These are phyloP conservation scores for Suillus fuscotomentosus DNA, from an alignment of 768 basidiomycete genomes.

Conservation along the genomic window DNA sequence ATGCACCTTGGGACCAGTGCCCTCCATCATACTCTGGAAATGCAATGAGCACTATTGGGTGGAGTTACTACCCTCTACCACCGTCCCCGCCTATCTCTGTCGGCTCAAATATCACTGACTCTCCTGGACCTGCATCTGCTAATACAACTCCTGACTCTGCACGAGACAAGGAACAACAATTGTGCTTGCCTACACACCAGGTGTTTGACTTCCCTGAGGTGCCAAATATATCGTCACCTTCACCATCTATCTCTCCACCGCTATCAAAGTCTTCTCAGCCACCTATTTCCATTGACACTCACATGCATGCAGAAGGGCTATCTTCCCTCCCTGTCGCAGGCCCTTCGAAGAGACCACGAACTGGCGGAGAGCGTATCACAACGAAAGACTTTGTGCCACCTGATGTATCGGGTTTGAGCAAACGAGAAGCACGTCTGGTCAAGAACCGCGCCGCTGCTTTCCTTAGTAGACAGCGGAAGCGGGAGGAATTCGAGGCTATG, in stretches of 20 bases:
- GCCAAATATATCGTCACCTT: conserved; percentile 32
- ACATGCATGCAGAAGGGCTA: neutral
- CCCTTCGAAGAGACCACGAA: conserved; percentile 46
- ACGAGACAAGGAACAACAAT: conserved; percentile 44
- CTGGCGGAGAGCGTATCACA: conserved; percentile 44
- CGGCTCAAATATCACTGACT: conserved; percentile 41
- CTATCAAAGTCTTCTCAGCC: conserved; percentile 31
- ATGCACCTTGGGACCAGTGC: conserved; percentile 49
- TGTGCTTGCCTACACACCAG: conserved; percentile 70
- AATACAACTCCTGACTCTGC: conserved; percentile 42
- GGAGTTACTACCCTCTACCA: conserved; percentile 48
- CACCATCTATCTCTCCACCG: conserved; percentile 31
- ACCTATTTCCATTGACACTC: conserved; percentile 33
- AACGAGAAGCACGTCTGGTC: conserved; percentile 87
- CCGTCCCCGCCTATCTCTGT: conserved; percentile 50
- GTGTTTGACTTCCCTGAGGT: conserved; percentile 61
- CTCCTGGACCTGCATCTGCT: conserved; percentile 41
- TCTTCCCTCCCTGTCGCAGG: conserved; percentile 33
- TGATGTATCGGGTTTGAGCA: conserved; percentile 83
- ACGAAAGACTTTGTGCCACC: conserved; percentile 88
- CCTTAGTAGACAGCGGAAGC: conserved; percentile 86
- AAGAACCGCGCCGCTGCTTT: conserved; percentile 94
- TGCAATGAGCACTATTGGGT: conserved; percentile 39
- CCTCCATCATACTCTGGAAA: conserved; percentile 34
- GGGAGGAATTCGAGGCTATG: conserved; percentile 90